Base-by-base conservation (phyloP, 345 rosid species). In the Excoecaria cochinchinensis region DNA sequence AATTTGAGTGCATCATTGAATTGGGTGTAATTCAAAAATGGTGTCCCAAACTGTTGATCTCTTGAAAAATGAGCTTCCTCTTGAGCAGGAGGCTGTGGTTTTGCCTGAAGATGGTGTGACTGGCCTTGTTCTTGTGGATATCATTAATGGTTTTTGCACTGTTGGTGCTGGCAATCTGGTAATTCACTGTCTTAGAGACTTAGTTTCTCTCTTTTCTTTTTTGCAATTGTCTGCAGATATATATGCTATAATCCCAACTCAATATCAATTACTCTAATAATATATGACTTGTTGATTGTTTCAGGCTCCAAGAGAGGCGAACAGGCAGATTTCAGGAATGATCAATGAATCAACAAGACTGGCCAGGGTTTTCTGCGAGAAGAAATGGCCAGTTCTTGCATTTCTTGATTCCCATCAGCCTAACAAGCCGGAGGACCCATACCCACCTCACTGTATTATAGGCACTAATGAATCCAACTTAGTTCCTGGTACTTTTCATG, bases 151-250 rank as follows among this genome's bases (percentile, higher is more conserved):
- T 12, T 90, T 95, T 72, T 95, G 97, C 79, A 89, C 94, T 1
- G 87, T 89, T 51, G 92, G 97, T 69, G 87, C 97, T 69, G 97
- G 97, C 36, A 88, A 86, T 80, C 77, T 92, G 97, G 97, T 91
- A 79, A 58, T 14, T 63, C 19, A 55, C 17, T 24, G 11, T 59
- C 25, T 56, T 56, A n/a, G 24, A 56, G 8, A 2, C 60, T 56
- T 56, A n/a, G 31, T 56, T 56, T 5, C 25, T 56, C 60, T 56
- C n/a, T 56, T 9, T n/a, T 56, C 8, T 56, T 19, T 9, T 22
- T 56, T 56, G 10, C 10, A 6, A 4, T 19, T 31, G 31, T 31
- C 31, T 2, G 31, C 31, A 31, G 31, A 31, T 31, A 31, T 31
- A 2, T 31, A 31, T 31, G 31, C 31, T 31, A 31, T 31, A 31